A percentile compares a stretch with the other conserved stretches of the same genome.
phyloP scores from a whole-genome alignment of 371 early-diverging fungal genomes.

The Circinella umbellata region DNA sequence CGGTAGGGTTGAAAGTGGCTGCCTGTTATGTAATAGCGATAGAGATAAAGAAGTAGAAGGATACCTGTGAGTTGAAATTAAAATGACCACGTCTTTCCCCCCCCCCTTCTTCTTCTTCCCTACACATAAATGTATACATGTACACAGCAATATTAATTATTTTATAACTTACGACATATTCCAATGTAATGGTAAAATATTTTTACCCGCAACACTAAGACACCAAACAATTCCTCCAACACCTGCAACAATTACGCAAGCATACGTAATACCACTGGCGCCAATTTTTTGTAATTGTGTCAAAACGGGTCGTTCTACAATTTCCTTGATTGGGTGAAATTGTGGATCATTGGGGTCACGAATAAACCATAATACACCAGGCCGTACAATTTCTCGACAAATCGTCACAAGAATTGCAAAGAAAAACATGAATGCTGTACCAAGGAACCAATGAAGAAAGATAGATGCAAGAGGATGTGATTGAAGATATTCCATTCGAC shows the following conservation, averaged over 20 bases:
- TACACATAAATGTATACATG: too few relatives aligned
- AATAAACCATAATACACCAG: slow-evolving; percentile 95
- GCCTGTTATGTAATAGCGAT: not conserved
- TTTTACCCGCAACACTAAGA: slow-evolving; percentile 24
- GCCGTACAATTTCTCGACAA: slow-evolving; percentile 81
- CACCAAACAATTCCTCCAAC: slow-evolving; percentile 63
- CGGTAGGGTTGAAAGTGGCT: slow-evolving; percentile 52
- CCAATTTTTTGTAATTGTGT: slow-evolving; percentile 82
- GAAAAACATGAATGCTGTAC: slow-evolving; percentile 91
- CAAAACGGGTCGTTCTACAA: slow-evolving; percentile 75
- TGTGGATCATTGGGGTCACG: slow-evolving; percentile 94
- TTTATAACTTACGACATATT: slow-evolving; percentile 50
- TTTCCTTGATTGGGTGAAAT: slow-evolving; percentile 91
- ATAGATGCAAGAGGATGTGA: slow-evolving; percentile 69
- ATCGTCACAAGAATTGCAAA: slow-evolving; percentile 80
- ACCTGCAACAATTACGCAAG: slow-evolving; percentile 67
- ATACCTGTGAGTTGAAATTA: too few relatives aligned
- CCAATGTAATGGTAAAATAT: slow-evolving; percentile 59
- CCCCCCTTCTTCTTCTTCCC: too few relatives aligned
- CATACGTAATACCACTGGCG: slow-evolving; percentile 79
- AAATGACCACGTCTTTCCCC: too few relatives aligned
- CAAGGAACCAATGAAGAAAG: slow-evolving; percentile 89
- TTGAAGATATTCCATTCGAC: slow-evolving; percentile 57
- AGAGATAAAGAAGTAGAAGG: too few relatives aligned
- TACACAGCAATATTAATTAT: not conserved